These are phyloP conservation scores for Aspergillus sp. DNA, from an alignment of 2,329 filamentous ascomycete species.

Conservation along the genomic window DNA sequence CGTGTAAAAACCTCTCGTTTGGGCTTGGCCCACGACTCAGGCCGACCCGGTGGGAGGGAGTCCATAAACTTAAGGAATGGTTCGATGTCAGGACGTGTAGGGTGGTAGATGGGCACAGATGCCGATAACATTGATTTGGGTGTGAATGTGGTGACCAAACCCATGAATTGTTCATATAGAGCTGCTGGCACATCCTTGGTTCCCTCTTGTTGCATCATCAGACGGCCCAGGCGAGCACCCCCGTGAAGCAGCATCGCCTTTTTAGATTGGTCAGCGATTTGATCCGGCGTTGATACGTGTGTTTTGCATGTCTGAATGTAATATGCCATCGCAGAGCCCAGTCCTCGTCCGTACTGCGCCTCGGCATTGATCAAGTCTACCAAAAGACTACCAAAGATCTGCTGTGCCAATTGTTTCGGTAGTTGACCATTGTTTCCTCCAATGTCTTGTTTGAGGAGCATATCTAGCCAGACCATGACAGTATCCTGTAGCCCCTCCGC, in stretches of 20 bases:
- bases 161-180: conserved; percentile 29
- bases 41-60: conserved; percentile 12
- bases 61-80: conserved; percentile 27
- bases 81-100: conserved; percentile 26
- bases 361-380: conserved; percentile 30
- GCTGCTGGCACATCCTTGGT: conserved; percentile 19
- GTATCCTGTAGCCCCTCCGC: conserved; percentile 31
- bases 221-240: conserved; percentile 20
- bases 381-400: conserved; percentile 22
- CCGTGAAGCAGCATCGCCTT: conserved; percentile 18
- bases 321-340: conserved; percentile 25
- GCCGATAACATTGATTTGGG: conserved; percentile 20
- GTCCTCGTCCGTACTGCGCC: conserved; percentile 26
- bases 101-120: conserved; percentile 33
- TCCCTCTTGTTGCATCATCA: conserved; percentile 17
- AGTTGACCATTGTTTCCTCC: conserved; percentile 20
- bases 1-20: conserved; percentile 26
- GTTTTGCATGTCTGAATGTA: conserved; percentile 24
- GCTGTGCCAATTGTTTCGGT: conserved; percentile 12
- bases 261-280: conserved; percentile 2
- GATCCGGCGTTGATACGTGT: conserved; percentile 8
- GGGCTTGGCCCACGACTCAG: conserved; percentile 12
- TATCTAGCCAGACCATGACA: conserved; percentile 31
- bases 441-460: conserved; percentile 22
- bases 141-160: conserved; percentile 17